Percentiles rank a stretch among this genome's conserved stretches.
phyloP scores from a whole-genome alignment of 345 rosid genomes.

The Theobroma cacao region DNA sequence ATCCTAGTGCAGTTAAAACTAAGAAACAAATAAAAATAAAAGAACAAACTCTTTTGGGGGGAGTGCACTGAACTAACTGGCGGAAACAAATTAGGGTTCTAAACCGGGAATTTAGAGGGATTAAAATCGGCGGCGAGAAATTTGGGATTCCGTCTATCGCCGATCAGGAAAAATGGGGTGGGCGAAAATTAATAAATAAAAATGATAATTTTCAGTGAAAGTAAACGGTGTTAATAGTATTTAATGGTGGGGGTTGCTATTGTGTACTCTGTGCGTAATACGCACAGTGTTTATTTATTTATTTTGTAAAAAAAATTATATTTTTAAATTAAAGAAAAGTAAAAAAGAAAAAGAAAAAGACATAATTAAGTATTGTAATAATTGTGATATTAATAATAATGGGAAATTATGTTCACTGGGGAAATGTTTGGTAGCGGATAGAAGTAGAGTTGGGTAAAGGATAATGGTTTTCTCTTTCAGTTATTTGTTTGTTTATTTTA shows the following conservation, averaged over 20 bases:
- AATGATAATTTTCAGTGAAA: constrained; percentile 40
- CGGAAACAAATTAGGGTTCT: constrained; percentile 19
- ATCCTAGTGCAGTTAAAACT: neutral
- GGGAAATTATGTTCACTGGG: neutral
- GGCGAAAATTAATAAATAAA: constrained; percentile 25
- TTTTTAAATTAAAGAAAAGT: neutral
- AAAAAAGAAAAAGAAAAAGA: neutral
- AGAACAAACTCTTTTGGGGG: neutral
- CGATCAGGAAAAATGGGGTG: constrained; percentile 30
- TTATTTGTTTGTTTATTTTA: constrained; percentile 1
- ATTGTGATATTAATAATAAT: neutral
- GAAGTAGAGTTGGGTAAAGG: constrained; percentile 5
- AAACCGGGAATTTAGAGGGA: constrained; percentile 7
- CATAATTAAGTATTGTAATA: constrained; percentile 1
- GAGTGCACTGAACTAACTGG: constrained; percentile 8
- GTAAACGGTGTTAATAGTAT: constrained; percentile 53
- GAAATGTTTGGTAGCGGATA: constrained; percentile 24
- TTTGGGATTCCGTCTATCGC: constrained; percentile 46
- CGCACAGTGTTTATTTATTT: constrained; percentile 15
- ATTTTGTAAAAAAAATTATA: neutral
- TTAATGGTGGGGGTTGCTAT: constrained; percentile 40
- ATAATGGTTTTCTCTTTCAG: neutral
- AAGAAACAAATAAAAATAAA: no score
- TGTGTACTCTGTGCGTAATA: constrained; percentile 28
- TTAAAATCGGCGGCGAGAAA: constrained; percentile 40